Evolutionary conservation across 805 yeast species (phyloP), one percentile per base, ranked within the genome.

Genomic region (Torulaspora delbrueckii): DNA sequence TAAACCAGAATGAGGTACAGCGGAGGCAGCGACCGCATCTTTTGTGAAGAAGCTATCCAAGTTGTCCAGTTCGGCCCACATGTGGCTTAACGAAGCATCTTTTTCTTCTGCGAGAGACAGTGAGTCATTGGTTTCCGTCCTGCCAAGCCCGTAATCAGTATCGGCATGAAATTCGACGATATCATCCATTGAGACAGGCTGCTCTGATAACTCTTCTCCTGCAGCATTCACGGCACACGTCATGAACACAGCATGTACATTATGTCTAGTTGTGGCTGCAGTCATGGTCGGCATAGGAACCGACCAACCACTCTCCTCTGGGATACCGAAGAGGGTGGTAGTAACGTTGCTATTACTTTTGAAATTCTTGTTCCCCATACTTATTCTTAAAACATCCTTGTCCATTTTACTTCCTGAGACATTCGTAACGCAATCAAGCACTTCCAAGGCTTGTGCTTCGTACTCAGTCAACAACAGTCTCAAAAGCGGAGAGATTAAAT

Each of bases 221-320:
- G 50, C 31, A 22, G 53, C 47, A 26, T 52, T 57, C 14, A 56
- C 60, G 62, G 77, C 76, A 59, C 97, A 91, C 0, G 96, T 86
- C 25, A 89, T 81, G 60, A 86, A 93, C 3, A 93, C 98, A 0
- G 98, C 90, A 64, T 93, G 98, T 1, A 93, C 95, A 58, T 93
- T 93, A 60, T 86, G 87, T 53, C 97, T 72, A 1, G 98, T 86
- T 12, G 86, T 78, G 0, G 95, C 84, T 0, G 96, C 88, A 1
- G 93, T 83, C 35, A 88, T 80, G 0, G 91, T 86, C 2, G 99
- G 96, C 91, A 86, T 85, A 1, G 98, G 95, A 40, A 95, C 81
- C 0, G 96, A 83, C 99, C 99, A 93, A 1, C 99, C 99, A 58
- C 84, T 81, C 9, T 86, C 96, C 24, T 67, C 71, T 0, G 99